Base-by-base conservation (phyloP, 495 filamentous ascomycete genomes). In the Annulohypoxylon nitens region DNA sequence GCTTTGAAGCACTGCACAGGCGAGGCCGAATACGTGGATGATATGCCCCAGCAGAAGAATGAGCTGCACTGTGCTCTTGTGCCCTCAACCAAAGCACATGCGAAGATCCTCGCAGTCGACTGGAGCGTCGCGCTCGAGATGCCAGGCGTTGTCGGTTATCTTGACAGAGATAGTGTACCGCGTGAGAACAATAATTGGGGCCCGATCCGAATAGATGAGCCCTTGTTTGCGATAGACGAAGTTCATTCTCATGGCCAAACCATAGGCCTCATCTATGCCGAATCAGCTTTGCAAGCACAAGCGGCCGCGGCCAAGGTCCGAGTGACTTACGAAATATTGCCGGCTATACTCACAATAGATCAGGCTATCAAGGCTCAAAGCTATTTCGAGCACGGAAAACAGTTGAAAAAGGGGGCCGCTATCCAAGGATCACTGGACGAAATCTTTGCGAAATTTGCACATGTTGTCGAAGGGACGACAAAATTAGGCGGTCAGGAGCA, bases 401-500 rank as follows among this genome's bases (percentile, higher is more conserved):
- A 88, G 73, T 92, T 97, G 67, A 89, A 92, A 67, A 89, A 88
- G 53, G 93, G 93, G 6, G 89, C 91, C 75, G 80, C 86, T 2
- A 45, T 75, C 23, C 16, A 75, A n/a, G 73, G 73, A 4, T 26
- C 73, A 6, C 47, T 75, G 4, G 90, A 94, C 59, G 83, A 85
- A 60, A 91, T 87, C 0, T 93, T 95, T 76, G 81, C 85, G 23
- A 79, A 87, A 30, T 88, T 91, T 2, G 92, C 93, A 73, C 89
- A 93, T 69, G 85, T 90, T 36, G 87, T 92, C 70, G 87, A 84
- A 18, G 93, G 93, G 36, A 86, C 90, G 23, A 86, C 89, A 12
- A 86, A 92, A 69, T 91, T 96, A 83, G 93, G 93, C 58, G 93
- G 93, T 4, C 93, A 97, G 77, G 93, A 97, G 75, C 93, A 97